Evolutionary conservation across 495 filamentous ascomycete genomes (phyloP).

Genomic region (Thozetella sp.): DNA sequence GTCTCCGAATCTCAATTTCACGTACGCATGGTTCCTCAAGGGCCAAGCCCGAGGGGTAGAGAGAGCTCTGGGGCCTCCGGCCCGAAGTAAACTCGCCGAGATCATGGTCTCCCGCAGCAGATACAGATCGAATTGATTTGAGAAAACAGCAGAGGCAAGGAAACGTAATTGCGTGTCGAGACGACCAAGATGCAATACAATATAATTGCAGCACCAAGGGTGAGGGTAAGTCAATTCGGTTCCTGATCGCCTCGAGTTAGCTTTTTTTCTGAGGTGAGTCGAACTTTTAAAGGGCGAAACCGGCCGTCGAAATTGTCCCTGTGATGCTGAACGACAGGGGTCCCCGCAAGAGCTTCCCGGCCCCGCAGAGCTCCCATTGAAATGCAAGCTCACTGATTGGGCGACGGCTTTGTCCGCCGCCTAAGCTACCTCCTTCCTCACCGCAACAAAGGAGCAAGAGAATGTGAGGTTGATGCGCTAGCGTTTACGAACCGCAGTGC

Average conservation of each 20-base stretch:
- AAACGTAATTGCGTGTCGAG: too few species aligned
- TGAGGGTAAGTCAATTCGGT: background rate
- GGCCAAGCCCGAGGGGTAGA: slow-evolving; percentile 29
- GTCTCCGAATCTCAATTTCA: slow-evolving; percentile 2
- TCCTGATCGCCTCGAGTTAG: background rate
- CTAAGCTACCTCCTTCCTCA: too few species aligned
- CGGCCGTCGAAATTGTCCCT: slow-evolving; percentile 15
- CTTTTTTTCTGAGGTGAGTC: background rate
- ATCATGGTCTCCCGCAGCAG: slow-evolving; percentile 27
- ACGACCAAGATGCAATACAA: too few species aligned
- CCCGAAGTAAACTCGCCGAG: slow-evolving; percentile 34
- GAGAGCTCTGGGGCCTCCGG: slow-evolving; percentile 40
- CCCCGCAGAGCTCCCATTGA: slow-evolving; percentile 5
- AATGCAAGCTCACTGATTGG: slow-evolving; percentile 33
- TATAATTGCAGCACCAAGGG: too few species aligned
- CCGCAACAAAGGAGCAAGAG: too few species aligned
- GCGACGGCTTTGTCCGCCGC: background rate
- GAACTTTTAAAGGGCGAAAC: slow-evolving; percentile 2
- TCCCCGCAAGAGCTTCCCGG: slow-evolving; percentile 22
- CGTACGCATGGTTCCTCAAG: slow-evolving; percentile 38
- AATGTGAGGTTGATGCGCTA: too few species aligned
- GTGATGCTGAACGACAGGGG: slow-evolving; percentile 10
- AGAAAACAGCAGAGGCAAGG: too few species aligned
- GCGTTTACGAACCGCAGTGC: too few species aligned
- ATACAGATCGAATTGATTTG: background rate